phyloP scores from a whole-genome alignment of 306 rosid species.

The Vicia sativa region DNA sequence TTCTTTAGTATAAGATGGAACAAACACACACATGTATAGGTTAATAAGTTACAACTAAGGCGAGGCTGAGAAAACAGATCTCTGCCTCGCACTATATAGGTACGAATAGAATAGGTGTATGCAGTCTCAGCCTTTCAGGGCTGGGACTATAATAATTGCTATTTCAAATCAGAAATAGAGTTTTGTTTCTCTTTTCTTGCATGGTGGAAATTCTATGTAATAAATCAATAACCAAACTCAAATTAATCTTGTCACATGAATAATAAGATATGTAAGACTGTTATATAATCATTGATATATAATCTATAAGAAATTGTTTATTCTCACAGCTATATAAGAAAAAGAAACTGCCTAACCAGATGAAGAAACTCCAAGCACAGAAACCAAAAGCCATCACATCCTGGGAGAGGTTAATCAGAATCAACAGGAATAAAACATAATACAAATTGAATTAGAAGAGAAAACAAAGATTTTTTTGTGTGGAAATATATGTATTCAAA shows the following conservation, averaged over 20 bases:
- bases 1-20: conserved; percentile 7
- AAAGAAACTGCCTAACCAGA: conserved; percentile 38
- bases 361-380: conserved; percentile 30
- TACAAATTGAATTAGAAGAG: conserved; percentile 12
- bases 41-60: not conserved
- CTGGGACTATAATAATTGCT: not conserved
- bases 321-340: not conserved
- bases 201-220: not conserved
- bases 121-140: not conserved
- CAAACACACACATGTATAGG: not conserved
- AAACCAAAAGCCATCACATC: conserved; percentile 36
- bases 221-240: not conserved
- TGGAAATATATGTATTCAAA: conserved; percentile 6
- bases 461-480: conserved; percentile 33
- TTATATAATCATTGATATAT: not conserved
- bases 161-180: conserved; percentile 2
- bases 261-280: not conserved
- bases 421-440: conserved; percentile 27
- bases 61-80: not conserved
- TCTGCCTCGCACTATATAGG: not conserved
- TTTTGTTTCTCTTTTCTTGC: not conserved
- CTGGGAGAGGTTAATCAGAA: conserved; percentile 7
- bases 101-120: not conserved
- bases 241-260: not conserved
- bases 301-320: not conserved